These are phyloP conservation scores for Pezicula neosporulosa DNA, from an alignment of 2,329 filamentous ascomycete species.

Conservation along the genomic window DNA sequence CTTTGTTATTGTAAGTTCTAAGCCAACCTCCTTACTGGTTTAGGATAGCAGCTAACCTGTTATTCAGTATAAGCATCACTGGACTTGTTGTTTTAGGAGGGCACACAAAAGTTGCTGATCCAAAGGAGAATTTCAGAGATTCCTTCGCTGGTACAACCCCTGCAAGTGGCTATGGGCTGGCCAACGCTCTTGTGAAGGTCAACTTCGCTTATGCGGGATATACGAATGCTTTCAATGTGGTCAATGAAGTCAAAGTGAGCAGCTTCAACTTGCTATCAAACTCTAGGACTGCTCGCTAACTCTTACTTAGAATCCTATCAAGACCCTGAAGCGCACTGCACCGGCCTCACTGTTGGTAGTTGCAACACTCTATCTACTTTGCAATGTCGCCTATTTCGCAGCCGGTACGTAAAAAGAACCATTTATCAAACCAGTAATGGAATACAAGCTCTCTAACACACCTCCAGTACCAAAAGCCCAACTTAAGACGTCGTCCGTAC, in stretches of 20 bases:
- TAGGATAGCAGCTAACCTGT: constrained; percentile 6
- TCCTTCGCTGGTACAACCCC: constrained; percentile 45
- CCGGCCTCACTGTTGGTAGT: constrained; percentile 48
- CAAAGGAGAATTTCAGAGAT: constrained; percentile 50
- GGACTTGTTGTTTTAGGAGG: constrained; percentile 62
- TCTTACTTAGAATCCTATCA: constrained; percentile 46
- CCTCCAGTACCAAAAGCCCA: constrained; percentile 44
- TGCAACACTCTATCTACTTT: constrained; percentile 52
- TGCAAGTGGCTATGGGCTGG: constrained; percentile 44
- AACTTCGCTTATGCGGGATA: constrained; percentile 57
- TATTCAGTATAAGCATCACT: constrained; percentile 45
- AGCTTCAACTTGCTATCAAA: neutral
- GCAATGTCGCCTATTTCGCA: constrained; percentile 59
- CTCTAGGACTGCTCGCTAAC: neutral
- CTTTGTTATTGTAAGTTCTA: constrained; percentile 49
- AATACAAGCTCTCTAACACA: neutral
- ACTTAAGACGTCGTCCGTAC: constrained; percentile 48
- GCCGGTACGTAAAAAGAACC: constrained; percentile 32
- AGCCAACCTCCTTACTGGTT: constrained; percentile 3
- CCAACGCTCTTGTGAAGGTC: constrained; percentile 56
- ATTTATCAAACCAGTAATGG: neutral
- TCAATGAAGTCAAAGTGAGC: constrained; percentile 52
- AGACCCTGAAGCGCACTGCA: constrained; percentile 47
- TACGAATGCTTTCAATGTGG: constrained; percentile 57
- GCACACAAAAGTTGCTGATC: constrained; percentile 45